Evolutionary conservation across 1,139 yeast species (phyloP), one percentile per base, ranked within the genome.

Genomic region (Diutina rugosa): DNA sequence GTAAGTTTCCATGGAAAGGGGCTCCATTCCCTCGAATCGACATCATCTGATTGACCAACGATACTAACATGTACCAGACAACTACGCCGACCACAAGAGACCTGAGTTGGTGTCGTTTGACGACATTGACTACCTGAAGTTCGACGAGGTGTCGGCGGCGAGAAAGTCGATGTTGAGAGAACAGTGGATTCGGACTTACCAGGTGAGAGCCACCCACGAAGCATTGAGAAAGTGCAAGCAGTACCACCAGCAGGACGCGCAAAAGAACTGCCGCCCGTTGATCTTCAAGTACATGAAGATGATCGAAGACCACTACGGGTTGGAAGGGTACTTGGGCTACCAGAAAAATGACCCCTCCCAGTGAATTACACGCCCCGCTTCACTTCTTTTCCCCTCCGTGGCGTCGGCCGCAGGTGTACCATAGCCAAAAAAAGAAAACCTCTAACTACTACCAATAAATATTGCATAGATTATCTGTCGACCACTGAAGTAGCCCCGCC

Each of bases 301-400:
- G 87, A 75, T 87, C 59, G 91, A 89, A 60, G 53, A 49, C 26
- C 72, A 77, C 56, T 79, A 85, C 64, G 81, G 84, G 62, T 77
- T 85, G 60, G 78, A 81, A 64, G 95, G 95, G 54, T 87, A 78
- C 71, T 74, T 85, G 69, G 91, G 90, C 26, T 87, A 87, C 75
- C 95, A 87, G 72, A 85, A 87, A 79, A 87, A 86, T 72, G 95
- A 87, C 69, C 91, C 91, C 56, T 77, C 87, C 56, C 85, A 86
- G 74, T 86, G 74, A 70, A 6, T 49, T 7, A 6, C 5, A 14
- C 18, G 4, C 6, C n/a, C 5, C 18, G 14, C 12, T 47, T 47
- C 30, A 47, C 16, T 29, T 47, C 44, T 16, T n/a, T 44, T 30
- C 47, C 14, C 6, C 14, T 41, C 18, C 18, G 45, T 41, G 18